Percentiles rank a stretch among this genome's conserved stretches.
Evolutionary conservation across 768 basidiomycete genomes (phyloP).

Genomic region (Candolleomyces eurysporus): DNA sequence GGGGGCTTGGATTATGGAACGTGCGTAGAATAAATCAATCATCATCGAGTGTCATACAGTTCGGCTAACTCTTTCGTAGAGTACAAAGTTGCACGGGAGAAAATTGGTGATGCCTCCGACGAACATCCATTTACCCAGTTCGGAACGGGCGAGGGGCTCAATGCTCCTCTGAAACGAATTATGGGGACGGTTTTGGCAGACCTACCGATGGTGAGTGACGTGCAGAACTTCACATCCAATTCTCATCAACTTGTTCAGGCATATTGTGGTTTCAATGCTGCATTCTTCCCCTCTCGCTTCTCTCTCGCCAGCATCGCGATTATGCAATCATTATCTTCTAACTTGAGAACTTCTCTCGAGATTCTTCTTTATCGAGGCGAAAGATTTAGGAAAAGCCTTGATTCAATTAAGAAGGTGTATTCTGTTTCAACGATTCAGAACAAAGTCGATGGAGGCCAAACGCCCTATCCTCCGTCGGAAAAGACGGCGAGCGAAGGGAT

Average conservation of each 20-base stretch:
- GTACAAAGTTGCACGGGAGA: slow-evolving; percentile 22
- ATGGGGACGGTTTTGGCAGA: slow-evolving; percentile 19
- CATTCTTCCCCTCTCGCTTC: slow-evolving; percentile 30
- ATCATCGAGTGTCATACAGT: background rate
- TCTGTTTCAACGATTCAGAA: slow-evolving; percentile 17
- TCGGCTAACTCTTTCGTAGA: slow-evolving; percentile 17
- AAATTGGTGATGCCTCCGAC: slow-evolving; percentile 20
- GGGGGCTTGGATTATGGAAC: slow-evolving; percentile 26
- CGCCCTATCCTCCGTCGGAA: slow-evolving; percentile 21
- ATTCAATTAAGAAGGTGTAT: slow-evolving; percentile 32
- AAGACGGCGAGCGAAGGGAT: slow-evolving; percentile 19
- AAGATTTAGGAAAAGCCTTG: slow-evolving; percentile 21
- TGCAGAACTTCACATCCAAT: background rate
- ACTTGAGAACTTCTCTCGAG: slow-evolving; percentile 24
- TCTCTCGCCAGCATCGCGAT: slow-evolving; percentile 39
- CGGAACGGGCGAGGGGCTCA: slow-evolving; percentile 9
- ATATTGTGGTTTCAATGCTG: slow-evolving; percentile 32
- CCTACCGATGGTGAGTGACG: slow-evolving; percentile 28
- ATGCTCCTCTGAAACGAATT: slow-evolving; percentile 2
- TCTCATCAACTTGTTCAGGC: slow-evolving; percentile 20
- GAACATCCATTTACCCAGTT: slow-evolving; percentile 18
- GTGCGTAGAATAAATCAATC: slow-evolving; percentile 14
- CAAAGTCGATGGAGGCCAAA: slow-evolving; percentile 23
- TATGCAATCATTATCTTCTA: slow-evolving; percentile 34
- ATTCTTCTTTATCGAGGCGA: slow-evolving; percentile 16